Base-by-base conservation (phyloP, 1,284 basidiomycete genomes). In the Pseudomicrostroma phylloplanum region DNA sequence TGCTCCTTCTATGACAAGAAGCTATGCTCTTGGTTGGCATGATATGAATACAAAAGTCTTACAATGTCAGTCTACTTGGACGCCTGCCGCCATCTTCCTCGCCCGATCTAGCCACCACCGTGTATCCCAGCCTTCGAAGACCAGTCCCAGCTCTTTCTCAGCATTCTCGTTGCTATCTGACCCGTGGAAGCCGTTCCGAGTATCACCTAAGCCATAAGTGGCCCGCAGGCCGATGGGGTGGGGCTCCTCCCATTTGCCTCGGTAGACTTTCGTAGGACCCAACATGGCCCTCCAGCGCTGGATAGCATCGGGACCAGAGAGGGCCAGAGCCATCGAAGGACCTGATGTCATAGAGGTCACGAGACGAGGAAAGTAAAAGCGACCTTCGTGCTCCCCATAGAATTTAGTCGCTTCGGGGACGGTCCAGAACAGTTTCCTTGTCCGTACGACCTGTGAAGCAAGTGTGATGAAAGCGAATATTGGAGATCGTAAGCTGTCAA, bases 1-100 rank as follows among this genome's bases (percentile, higher is more conserved):
- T 96, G 92, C 78, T 96, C 93, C 17, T 99, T 99, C 80, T 98
- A 98, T 78, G 94, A 99, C 79, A 89, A 92, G 76, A 81, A 83
- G 25, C 77, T 97, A 80, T 86, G 88, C 79, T 39, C 53, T 0
- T 61, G 59, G 59, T 17, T 12, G 43, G 43, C 43, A 48, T 48
- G 30, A 36, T 36, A 36, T 36, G 9, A 36, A 36, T 36, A 36
- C 30, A 36, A 36, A 36, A 9, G 30, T 36, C 30, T 4, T 36
- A 36, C 30, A 36, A 36, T 36, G 30, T 36, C 30, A 36, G 9
- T 36, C 30, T 36, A 36, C 30, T 9, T 36, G 4, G 9, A 36
- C 30, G 30, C 30, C 30, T 36, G 30, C 30, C 30, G 30, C 30
- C 30, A 36, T 36, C 30, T 36, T 36, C 30, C 9, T 36, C 9